Conservation (phyloP, 1,284 basidiomycete genomes). For the Wolfiporia cocos region DNA sequence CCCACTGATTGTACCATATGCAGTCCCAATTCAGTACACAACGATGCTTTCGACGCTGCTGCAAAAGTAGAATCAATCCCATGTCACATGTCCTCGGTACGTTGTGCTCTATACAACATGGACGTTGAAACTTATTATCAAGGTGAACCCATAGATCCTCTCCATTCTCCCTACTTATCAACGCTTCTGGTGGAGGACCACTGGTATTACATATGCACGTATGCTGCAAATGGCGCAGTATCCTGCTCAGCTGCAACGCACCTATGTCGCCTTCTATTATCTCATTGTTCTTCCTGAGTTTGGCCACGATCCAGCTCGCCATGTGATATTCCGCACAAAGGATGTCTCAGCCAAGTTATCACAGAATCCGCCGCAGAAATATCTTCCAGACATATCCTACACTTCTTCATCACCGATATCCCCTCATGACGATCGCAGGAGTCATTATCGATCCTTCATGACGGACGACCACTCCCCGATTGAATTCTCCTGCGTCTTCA, state of each 20-base stretch:
- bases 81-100: no score
- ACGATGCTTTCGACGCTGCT: no score
- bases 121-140: no score
- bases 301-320: not conserved
- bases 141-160: no score
- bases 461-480: slow-evolving; percentile 5
- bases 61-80: no score
- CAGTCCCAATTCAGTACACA: no score
- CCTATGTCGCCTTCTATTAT: not conserved
- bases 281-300: slow-evolving; percentile 1
- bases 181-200: slow-evolving; percentile 5
- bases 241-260: not conserved
- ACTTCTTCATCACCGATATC: not conserved
- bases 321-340: not conserved
- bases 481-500: slow-evolving; percentile 4
- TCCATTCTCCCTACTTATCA: no score
- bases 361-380: not conserved
- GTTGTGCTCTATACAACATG: no score
- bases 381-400: not conserved
- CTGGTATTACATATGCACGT: not conserved
- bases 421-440: no score
- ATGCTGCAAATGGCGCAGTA: not conserved
- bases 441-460: not conserved
- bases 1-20: no score
- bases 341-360: not conserved